Base-by-base conservation (phyloP, 768 basidiomycete species). In the Lactarius tabidus region DNA sequence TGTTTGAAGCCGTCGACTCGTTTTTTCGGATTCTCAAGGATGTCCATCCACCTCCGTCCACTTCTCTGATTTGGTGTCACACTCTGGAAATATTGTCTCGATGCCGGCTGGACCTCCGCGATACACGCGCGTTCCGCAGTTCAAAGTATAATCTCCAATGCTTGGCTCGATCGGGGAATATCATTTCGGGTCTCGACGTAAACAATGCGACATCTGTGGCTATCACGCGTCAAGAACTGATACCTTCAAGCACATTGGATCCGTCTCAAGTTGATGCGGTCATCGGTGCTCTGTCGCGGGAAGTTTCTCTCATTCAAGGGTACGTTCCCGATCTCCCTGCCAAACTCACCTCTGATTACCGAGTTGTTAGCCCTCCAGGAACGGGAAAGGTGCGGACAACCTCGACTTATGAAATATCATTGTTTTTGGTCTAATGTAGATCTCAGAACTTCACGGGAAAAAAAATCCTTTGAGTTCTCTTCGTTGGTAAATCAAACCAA, bases 251-350 rank as follows among this genome's bases (percentile, higher is more conserved):
- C 70, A 75, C 80, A 7, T 77, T 93, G 31, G 91, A 93, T 67
- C 77, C 82, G 0, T 88, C 87, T 72, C 91, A 93, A 71, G 85
- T 81, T 0, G 85, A 89, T 60, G 86, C 90, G 1, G 77, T 92
- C 2, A 72, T 93, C 2, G 82, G 86, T 63, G 77, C 83, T 0
- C 72, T 91, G 38, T 82, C 79, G 0, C 74, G 84, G 57, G 87
- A 90, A 68, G 72, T 91, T 0, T 77, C 83, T 0, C 73, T 92
- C 54, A 87, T 93, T 41, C 89, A 92, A 75, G 91, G 90, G 86
- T 89, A 60, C 45, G 77, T 59, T 26, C 3, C 57, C 31, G 29
- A 35, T 61, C 29, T 8, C 38, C 1, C 29, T 31, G 5, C 26
- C 15, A 17, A 23, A 35, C 23, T 6, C 23, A 18, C 35, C 20